Evolutionary conservation across 2,329 filamentous ascomycete genomes (phyloP).

Genomic region (Dothistroma septosporum): DNA sequence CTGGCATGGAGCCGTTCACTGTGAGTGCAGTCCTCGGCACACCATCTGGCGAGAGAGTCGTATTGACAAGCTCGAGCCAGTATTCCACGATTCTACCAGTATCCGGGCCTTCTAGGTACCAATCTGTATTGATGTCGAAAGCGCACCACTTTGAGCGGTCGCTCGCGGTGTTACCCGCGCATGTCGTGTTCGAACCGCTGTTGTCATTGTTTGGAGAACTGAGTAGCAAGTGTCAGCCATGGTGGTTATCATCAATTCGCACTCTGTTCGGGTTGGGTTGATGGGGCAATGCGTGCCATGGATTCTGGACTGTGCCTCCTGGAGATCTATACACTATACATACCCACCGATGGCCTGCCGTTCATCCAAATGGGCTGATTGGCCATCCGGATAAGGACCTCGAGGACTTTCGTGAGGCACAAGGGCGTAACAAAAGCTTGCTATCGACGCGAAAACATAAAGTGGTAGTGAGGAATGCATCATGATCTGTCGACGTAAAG

Average conservation of each 20-base stretch:
- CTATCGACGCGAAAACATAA: background rate
- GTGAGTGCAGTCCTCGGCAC: slow-evolving; percentile 39
- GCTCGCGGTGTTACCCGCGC: slow-evolving; percentile 4
- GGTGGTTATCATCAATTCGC: too few species aligned
- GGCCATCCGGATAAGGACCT: background rate
- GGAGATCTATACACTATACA: too few species aligned
- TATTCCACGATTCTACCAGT: slow-evolving; percentile 40
- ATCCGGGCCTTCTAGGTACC: slow-evolving; percentile 34
- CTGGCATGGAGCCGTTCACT: slow-evolving; percentile 46
- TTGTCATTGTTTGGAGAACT: background rate
- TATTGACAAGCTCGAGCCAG: slow-evolving; percentile 41
- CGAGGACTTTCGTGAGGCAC: background rate
- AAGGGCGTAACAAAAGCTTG: background rate
- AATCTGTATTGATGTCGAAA: slow-evolving; percentile 34
- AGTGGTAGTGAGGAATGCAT: background rate
- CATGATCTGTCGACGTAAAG: background rate
- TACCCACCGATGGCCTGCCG: background rate
- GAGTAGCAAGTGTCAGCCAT: background rate
- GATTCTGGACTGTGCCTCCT: too few species aligned
- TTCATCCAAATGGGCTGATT: background rate
- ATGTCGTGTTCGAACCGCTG: background rate
- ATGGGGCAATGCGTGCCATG: background rate
- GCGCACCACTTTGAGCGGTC: slow-evolving; percentile 13
- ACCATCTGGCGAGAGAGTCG: slow-evolving; percentile 45
- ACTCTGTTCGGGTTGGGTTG: background rate